Evolutionary conservation across 2,329 filamentous ascomycete species (phyloP), one percentile per base, ranked within the genome.

Genomic region (Claviceps fusiformis): DNA sequence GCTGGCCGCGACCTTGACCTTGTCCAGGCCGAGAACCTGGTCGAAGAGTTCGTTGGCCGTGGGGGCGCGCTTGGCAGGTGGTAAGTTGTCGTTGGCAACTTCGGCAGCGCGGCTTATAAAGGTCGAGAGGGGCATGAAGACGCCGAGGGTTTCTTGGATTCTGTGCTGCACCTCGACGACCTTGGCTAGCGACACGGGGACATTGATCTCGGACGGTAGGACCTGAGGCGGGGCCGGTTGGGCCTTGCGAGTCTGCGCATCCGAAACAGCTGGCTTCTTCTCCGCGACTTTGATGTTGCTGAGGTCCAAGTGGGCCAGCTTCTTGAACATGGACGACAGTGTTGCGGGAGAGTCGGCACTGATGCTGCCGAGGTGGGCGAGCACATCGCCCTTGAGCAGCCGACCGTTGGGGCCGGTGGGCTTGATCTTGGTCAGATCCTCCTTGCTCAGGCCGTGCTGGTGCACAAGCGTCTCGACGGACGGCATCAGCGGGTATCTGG

Each of bases 341-440:
- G 82, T 76, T 27, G 81, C 78, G 2, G 92, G 87, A 61, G 88
- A 86, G 57, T 83, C 77, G 59, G 83, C 75, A 57, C 85, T 76
- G 64, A 96, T 89, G 62, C 78, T 76, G 59, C 93, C 93, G 17
- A 97, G 71, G 70, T 92, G 93, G 50, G 90, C 91, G 54, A 98
- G 82, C 7, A 98, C 86, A 67, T 98, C 93, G 55, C 93, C 93
- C 78, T 98, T 98, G 59, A 98, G 79, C 54, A 98, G 76, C 58
- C 93, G 85, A 56, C 91, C 90, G 64, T 85, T 84, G 35, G 93
- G 93, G 29, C 93, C 93, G 24, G 88, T 92, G 6, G 90, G 86
- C 54, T 83, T 86, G 68, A 97, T 96, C 69, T 87, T 86, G 70
- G 82, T 77, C 53, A 90, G 77, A 57, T 90, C 87, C 50, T 84